These are phyloP conservation scores for Lentinula sp. DNA, from an alignment of 768 basidiomycete species.

Conservation along the genomic window DNA sequence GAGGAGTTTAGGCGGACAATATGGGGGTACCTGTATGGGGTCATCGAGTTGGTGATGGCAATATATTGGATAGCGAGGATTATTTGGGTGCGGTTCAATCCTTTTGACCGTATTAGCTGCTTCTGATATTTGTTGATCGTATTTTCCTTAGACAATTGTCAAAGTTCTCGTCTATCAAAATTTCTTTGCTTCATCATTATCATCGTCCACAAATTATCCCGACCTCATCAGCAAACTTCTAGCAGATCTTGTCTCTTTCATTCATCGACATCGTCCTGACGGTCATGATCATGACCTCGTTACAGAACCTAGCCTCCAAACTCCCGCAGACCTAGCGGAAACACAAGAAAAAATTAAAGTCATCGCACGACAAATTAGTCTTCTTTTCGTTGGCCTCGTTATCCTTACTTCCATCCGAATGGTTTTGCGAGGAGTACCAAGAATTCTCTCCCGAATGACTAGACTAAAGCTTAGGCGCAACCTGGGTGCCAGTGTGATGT, in stretches of 20 bases:
- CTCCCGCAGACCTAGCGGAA: constrained; percentile 13
- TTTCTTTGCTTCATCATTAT: constrained; percentile 13
- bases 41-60: constrained; percentile 50
- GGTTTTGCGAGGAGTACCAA: constrained; percentile 62
- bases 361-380: constrained; percentile 47
- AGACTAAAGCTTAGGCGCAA: constrained; percentile 38
- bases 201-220: constrained; percentile 28
- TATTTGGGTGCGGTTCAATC: constrained; percentile 40
- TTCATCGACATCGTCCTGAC: constrained; percentile 12
- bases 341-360: constrained; percentile 27
- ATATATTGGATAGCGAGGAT: constrained; percentile 62
- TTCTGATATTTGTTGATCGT: background rate
- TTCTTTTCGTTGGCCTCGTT: constrained; percentile 69
- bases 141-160: constrained; percentile 33
- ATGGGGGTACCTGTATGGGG: constrained; percentile 42
- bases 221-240: constrained; percentile 27
- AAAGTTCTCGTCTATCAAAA: constrained; percentile 40
- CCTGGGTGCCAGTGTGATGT: constrained; percentile 68
- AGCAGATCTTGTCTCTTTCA: background rate
- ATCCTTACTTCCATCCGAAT: constrained; percentile 67
- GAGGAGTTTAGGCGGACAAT: constrained; percentile 48
- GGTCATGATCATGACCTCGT: constrained; percentile 10
- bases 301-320: constrained; percentile 22
- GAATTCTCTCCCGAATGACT: constrained; percentile 54
- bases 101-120: background rate